These are phyloP conservation scores for Durusdinium trenchii DNA, from an alignment of 73 alveolate species.

Conservation along the genomic window DNA sequence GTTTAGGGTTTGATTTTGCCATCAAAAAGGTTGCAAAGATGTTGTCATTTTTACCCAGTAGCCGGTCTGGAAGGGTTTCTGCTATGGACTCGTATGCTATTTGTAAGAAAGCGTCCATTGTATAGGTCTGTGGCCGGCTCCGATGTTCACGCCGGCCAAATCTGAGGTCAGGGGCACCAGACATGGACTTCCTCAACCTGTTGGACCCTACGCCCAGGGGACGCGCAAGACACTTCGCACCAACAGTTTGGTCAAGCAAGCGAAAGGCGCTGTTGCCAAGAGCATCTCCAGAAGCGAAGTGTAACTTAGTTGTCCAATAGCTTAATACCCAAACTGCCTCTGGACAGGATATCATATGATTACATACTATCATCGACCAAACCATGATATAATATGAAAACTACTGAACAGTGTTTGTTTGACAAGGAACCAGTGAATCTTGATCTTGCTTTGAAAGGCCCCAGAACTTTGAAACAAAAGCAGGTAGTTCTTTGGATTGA, in stretches of 20 bases:
- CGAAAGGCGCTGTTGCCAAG: neutral
- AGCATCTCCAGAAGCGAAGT: neutral
- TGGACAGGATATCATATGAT: too few relatives aligned
- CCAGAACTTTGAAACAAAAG: neutral
- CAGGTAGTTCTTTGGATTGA: neutral
- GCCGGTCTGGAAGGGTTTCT: conserved; percentile 32
- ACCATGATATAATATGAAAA: too few relatives aligned
- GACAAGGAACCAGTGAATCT: neutral
- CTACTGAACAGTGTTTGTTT: too few relatives aligned
- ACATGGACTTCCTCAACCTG: neutral
- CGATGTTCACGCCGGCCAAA: neutral
- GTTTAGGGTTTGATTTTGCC: too few relatives aligned
- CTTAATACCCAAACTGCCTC: too few relatives aligned
- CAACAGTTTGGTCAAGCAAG: conserved; percentile 5
- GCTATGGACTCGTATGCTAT: neutral
- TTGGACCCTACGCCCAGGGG: neutral
- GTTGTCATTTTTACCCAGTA: too few relatives aligned
- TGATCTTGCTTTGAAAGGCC: neutral
- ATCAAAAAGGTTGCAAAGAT: too few relatives aligned
- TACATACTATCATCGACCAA: too few relatives aligned
- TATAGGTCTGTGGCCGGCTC: neutral
- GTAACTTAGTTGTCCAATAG: neutral
- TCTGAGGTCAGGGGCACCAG: neutral
- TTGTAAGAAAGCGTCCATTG: conserved; percentile 1
- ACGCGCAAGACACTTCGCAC: neutral